Percentiles rank a stretch among this genome's conserved stretches.
Evolutionary conservation across 2,329 filamentous ascomycete species (phyloP).

Genomic region (Aspergillus fischeri): DNA sequence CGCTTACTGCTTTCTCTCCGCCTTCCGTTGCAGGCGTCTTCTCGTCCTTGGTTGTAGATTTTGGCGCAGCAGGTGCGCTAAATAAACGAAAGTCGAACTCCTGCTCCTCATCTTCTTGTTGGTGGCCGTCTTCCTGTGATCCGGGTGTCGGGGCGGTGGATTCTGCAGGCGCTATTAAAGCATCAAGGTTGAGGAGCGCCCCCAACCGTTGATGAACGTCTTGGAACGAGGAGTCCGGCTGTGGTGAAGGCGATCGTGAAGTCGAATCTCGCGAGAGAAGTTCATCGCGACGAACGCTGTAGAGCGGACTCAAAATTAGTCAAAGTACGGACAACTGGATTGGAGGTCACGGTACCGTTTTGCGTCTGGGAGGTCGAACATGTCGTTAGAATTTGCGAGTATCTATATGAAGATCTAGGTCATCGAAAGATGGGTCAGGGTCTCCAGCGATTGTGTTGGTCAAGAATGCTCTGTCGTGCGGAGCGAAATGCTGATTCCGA

Average conservation of each 20-base stretch:
- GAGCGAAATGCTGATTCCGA: slow-evolving; percentile 7
- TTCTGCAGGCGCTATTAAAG: slow-evolving; percentile 11
- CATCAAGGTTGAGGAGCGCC: slow-evolving; percentile 32
- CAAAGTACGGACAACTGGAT: neutral
- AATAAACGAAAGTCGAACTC: slow-evolving; percentile 44
- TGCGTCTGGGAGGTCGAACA: slow-evolving; percentile 36
- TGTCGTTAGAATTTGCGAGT: slow-evolving; percentile 7
- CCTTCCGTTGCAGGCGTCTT: neutral
- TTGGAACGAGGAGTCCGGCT: slow-evolving; percentile 21
- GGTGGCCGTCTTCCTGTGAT: slow-evolving; percentile 3
- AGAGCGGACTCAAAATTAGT: neutral
- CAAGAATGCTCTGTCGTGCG: neutral
- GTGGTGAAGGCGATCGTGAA: slow-evolving; percentile 27
- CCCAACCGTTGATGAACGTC: slow-evolving; percentile 30
- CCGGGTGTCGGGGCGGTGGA: neutral
- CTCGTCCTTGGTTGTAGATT: neutral
- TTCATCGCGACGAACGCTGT: slow-evolving; percentile 36
- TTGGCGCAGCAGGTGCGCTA: slow-evolving; percentile 25
- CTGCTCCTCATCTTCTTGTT: slow-evolving; percentile 33
- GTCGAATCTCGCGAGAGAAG: slow-evolving; percentile 28
- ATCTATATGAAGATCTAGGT: neutral
- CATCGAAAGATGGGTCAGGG: neutral
- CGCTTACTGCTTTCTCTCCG: neutral
- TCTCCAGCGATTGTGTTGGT: neutral
- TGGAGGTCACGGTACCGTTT: slow-evolving; percentile 26